Conservation (phyloP, 495 filamentous ascomycete species). For the Penicillium desertorum region DNA sequence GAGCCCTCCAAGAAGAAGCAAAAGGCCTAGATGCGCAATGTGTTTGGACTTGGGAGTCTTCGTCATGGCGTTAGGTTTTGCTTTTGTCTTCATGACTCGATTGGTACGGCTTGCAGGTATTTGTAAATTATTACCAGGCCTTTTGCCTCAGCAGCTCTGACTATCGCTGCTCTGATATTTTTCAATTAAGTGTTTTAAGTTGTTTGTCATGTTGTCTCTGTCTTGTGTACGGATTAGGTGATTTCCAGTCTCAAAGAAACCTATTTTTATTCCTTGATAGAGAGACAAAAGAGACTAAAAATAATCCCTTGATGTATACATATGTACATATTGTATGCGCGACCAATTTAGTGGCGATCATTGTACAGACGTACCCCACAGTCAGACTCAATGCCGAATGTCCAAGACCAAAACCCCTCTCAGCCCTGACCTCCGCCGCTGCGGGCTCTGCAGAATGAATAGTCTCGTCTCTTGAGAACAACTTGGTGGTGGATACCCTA, state of each 20-base stretch:
- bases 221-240: neutral
- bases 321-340: neutral
- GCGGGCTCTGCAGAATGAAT: slow-evolving; percentile 4
- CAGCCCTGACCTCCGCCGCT: slow-evolving; percentile 20
- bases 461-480: slow-evolving; percentile 1
- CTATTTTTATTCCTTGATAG: slow-evolving; percentile 1
- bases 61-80: slow-evolving; percentile 45
- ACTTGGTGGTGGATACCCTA: slow-evolving; percentile 6
- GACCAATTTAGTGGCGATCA: slow-evolving; percentile 10
- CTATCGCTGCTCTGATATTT: slow-evolving; percentile 17
- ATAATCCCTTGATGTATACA: neutral
- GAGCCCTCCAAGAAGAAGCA: slow-evolving; percentile 52
- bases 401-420: slow-evolving; percentile 25
- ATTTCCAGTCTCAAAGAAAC: neutral
- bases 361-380: slow-evolving; percentile 10
- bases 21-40: slow-evolving; percentile 45
- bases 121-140: slow-evolving; percentile 49
- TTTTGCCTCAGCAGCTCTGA: slow-evolving; percentile 16
- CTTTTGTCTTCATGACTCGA: slow-evolving; percentile 44
- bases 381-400: slow-evolving; percentile 13
- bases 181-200: slow-evolving; percentile 5
- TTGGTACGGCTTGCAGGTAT: slow-evolving; percentile 38
- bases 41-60: slow-evolving; percentile 44
- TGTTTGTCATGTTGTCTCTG: neutral
- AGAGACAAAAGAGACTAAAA: slow-evolving; percentile 1